phyloP scores from a whole-genome alignment of 2,329 filamentous ascomycete genomes.

The Endocalyx cinctus region DNA sequence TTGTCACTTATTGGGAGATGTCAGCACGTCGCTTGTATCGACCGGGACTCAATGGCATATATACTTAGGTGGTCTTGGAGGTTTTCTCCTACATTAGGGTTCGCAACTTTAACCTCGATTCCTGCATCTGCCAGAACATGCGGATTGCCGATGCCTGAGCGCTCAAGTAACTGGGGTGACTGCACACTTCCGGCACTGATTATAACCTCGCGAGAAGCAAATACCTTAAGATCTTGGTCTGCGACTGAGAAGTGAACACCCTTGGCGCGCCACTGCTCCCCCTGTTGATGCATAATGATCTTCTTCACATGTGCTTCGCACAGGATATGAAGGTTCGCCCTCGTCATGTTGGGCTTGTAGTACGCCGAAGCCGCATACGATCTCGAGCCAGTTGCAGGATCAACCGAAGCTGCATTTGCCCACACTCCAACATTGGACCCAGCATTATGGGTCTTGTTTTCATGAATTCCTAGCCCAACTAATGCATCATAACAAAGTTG shows the following conservation, averaged over 20 bases:
- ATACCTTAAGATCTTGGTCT: constrained; percentile 30
- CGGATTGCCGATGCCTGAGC: constrained; percentile 54
- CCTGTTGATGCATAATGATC: constrained; percentile 35
- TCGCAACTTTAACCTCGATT: constrained; percentile 39
- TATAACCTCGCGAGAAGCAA: constrained; percentile 44
- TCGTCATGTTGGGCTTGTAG: constrained; percentile 28
- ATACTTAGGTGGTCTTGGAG: constrained; percentile 40
- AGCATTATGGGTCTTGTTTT: constrained; percentile 30
- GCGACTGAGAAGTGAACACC: constrained; percentile 38
- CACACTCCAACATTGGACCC: constrained; percentile 37
- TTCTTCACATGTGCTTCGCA: constrained; percentile 41
- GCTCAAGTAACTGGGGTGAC: constrained; percentile 55
- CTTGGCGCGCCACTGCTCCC: constrained; percentile 23
- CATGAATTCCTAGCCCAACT: constrained; percentile 30
- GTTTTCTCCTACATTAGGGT: constrained; percentile 42
- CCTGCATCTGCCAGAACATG: constrained; percentile 35
- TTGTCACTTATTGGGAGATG: constrained; percentile 11
- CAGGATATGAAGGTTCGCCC: constrained; percentile 42
- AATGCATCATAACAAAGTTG: constrained; percentile 40
- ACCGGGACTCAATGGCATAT: constrained; percentile 4
- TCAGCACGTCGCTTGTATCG: background rate
- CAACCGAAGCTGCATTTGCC: constrained; percentile 30
- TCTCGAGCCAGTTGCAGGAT: constrained; percentile 28
- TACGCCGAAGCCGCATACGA: constrained; percentile 39
- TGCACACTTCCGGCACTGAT: constrained; percentile 53